These are phyloP conservation scores for Singerocomus inundabilis DNA, from an alignment of 1,284 basidiomycete species.

Conservation along the genomic window DNA sequence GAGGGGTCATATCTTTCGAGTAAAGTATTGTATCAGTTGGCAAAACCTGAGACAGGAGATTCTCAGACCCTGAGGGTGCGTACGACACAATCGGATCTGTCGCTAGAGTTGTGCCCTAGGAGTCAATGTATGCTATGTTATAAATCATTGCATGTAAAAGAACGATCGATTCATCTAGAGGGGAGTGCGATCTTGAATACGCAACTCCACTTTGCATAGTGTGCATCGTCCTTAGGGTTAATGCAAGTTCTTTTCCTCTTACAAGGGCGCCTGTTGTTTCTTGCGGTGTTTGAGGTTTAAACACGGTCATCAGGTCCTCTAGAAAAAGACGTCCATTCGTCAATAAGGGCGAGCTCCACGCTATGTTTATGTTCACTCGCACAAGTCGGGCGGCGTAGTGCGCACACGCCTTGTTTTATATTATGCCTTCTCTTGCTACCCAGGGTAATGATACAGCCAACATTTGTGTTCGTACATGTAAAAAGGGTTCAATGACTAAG, in stretches of 20 bases:
- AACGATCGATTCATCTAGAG: neutral
- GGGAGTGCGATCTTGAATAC: too few species aligned
- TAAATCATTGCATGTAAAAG: neutral
- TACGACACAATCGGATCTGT: too few species aligned
- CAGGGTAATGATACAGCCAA: slow-evolving; percentile 22
- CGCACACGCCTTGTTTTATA: neutral
- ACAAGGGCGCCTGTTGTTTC: neutral
- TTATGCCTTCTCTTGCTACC: slow-evolving; percentile 7
- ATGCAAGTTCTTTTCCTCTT: neutral
- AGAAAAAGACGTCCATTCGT: neutral
- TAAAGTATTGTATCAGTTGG: too few species aligned
- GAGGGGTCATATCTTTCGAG: too few species aligned
- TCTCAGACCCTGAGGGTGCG: too few species aligned
- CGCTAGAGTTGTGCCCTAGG: too few species aligned
- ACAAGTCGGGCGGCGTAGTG: neutral
- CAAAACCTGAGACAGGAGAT: too few species aligned
- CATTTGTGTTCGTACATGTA: slow-evolving; percentile 20
- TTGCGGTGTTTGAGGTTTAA: too few species aligned
- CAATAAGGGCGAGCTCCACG: neutral
- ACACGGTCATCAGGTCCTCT: neutral
- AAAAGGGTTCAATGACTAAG: slow-evolving; percentile 8
- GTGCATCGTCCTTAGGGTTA: neutral
- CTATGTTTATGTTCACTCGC: neutral
- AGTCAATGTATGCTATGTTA: too few species aligned
- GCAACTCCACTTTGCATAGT: too few species aligned